Evolutionary conservation across 2,329 filamentous ascomycete genomes (phyloP), one percentile per base, ranked within the genome.

Genomic region (Pseudohalonectria lignicola): DNA sequence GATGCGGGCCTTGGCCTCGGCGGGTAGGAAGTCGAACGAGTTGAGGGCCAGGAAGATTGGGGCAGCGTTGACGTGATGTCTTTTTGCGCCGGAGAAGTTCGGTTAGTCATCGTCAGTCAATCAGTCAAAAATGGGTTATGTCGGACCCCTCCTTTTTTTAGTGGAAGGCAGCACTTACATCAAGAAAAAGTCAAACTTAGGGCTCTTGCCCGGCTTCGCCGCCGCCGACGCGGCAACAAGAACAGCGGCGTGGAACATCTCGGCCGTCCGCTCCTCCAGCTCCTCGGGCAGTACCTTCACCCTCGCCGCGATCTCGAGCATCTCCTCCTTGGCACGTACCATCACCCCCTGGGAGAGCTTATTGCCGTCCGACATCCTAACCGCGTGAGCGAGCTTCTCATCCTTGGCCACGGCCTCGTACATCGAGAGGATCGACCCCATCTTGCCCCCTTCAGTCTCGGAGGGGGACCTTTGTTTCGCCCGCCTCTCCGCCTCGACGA

Each of bases 131-230:
- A n/a, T n/a, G n/a, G n/a, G n/a, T n/a, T n/a, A n/a, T n/a, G n/a
- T n/a, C n/a, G n/a, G n/a, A n/a, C n/a, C n/a, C n/a, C n/a, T n/a
- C n/a, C n/a, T n/a, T n/a, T n/a, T n/a, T n/a, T n/a, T n/a, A n/a
- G n/a, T n/a, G n/a, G 12, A 17, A 4, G 3, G 15, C 7, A 43
- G 8, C 12, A 49, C 68, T 57, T 47, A 68, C 71, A 74, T 71
- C 39, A 76, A 47, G 63, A 80, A 92, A 56, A 95, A 95, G 54
- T 94, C 88, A 53, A 86, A 77, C 53, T 82, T 87, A 36, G 80
- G 65, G 17, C 67, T 57, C 53, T 87, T 82, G 1, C 67, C 65
- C 0, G 74, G 74, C 21, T 72, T 64, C 47, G 84, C 72, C 0
- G 85, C 75, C 1, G 79, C 73, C 1, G 62, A 57, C 0, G 66